Percentiles rank a stretch among this genome's conserved stretches.
Evolutionary conservation across 2,329 filamentous ascomycete species (phyloP).

Genomic region (Alternaria postmessia): DNA sequence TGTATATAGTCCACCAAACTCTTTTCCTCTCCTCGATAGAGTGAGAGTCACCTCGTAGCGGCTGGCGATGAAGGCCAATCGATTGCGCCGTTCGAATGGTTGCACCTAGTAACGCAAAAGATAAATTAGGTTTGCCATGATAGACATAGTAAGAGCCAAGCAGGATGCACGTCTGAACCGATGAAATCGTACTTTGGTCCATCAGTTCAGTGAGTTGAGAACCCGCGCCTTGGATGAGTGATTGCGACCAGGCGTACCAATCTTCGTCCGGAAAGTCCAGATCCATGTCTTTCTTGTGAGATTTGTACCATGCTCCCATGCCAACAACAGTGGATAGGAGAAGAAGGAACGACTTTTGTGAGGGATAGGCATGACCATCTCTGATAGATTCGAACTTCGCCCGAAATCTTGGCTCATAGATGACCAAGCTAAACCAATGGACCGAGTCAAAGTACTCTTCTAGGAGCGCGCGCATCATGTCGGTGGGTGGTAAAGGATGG

Average conservation of each 20-base stretch:
- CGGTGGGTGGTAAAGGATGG: not conserved
- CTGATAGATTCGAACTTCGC: conserved; percentile 41
- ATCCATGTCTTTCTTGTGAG: conserved; percentile 24
- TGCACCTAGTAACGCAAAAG: conserved; percentile 51
- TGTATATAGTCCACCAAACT: conserved; percentile 56
- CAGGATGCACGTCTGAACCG: conserved; percentile 52
- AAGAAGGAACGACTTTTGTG: conserved; percentile 50
- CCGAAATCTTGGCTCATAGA: conserved; percentile 53
- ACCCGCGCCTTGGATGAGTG: conserved; percentile 41
- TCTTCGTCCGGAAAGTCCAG: conserved; percentile 14
- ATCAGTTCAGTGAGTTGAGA: conserved; percentile 52
- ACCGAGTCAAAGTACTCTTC: not conserved
- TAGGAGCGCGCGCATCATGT: not conserved
- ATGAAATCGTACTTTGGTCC: conserved; percentile 49
- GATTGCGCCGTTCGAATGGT: conserved; percentile 51
- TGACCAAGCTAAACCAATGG: too few relatives aligned
- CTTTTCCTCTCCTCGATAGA: conserved; percentile 49
- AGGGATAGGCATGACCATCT: conserved; percentile 40
- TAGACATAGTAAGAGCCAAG: conserved; percentile 55
- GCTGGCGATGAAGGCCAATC: conserved; percentile 45
- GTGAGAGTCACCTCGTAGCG: conserved; percentile 31
- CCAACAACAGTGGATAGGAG: conserved; percentile 51
- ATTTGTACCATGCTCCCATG: conserved; percentile 53
- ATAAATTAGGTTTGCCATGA: conserved; percentile 53
- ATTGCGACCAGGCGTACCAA: conserved; percentile 23